These are phyloP conservation scores for Tetrahymena malaccensis DNA, from an alignment of 73 alveolate genomes.

Conservation along the genomic window DNA sequence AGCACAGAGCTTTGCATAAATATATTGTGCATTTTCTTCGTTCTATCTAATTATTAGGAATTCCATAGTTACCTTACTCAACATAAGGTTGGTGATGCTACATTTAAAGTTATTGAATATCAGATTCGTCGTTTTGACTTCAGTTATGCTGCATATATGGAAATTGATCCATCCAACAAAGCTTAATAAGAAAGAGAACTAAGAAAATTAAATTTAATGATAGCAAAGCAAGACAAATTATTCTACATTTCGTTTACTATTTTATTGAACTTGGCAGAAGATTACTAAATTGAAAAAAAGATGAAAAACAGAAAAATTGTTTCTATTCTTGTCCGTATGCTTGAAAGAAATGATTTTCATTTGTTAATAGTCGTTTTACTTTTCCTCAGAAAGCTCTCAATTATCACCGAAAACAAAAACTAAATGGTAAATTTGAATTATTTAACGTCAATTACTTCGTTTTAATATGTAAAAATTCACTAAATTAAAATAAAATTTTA, in stretches of 20 bases:
- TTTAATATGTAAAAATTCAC: neutral
- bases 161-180: constrained; percentile 45
- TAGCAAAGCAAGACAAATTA: constrained; percentile 91
- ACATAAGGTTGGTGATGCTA: constrained; percentile 90
- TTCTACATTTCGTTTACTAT: constrained; percentile 86
- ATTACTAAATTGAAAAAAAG: constrained; percentile 86
- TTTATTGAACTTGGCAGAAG: constrained; percentile 95
- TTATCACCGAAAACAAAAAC: constrained; percentile 84
- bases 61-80: constrained; percentile 78
- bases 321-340: constrained; percentile 64
- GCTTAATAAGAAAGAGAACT: constrained; percentile 58
- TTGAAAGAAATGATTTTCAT: constrained; percentile 88
- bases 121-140: constrained; percentile 79
- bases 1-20: constrained; percentile 77
- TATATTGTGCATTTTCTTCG: constrained; percentile 83
- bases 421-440: constrained; percentile 53
- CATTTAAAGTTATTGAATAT: constrained; percentile 86
- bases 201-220: constrained; percentile 64
- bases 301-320: constrained; percentile 87
- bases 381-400: constrained; percentile 86
- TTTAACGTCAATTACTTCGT: neutral
- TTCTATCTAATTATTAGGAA: constrained; percentile 79
- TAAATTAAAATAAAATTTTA: too few relatives aligned
- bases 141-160: constrained; percentile 60
- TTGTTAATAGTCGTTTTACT: constrained; percentile 78